Base-by-base conservation (phyloP, 177 flowering plant species). In the Vitis hybrid region DNA sequence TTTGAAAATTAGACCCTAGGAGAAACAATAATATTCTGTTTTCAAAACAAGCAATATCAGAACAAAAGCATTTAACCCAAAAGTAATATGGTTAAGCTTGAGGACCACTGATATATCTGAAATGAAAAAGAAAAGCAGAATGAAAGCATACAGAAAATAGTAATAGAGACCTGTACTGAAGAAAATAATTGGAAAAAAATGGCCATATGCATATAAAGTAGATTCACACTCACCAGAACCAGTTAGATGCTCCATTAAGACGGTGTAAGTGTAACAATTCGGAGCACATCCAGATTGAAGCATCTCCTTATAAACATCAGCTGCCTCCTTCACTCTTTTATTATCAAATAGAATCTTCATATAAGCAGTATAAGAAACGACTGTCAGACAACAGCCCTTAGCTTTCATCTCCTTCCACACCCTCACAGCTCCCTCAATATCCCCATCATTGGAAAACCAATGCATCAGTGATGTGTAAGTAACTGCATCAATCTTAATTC, bases 361-460 rank as follows among this genome's bases (percentile, higher is more conserved):
- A 75, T 87, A 87, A 56, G 97, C 95, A n/a, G 98, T 94, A 73
- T 91, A 94, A 1, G 95, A 87, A 64, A 94, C 97, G 59, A 94
- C 90, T 0, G 97, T 92, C 0, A 93, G 98, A 57, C 12, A 11
- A 68, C 90, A 91, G 0, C 91, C 87, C 8, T 72, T 82, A 6
- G 56, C 77, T 76, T 73, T 88, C 98, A 92, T 92, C 75, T 89
- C 97, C 75, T 84, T 75, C 98, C 98, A 94, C 26, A 83, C 64
- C 62, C 69, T 77, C 70, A 87, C 66, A 0, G 97, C 79, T 45
- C 86, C 88, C 23, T 87, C 89, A 60, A 94, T 72, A 76, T 88
- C 94, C 59, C 94, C 98, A 78, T 81, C 75, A 56, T 80, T 84
- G 1, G 97, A 91, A 56, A 89, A 70, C 98, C 98, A 92, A 75